Percentiles rank a stretch among this genome's conserved stretches.
phyloP scores from a whole-genome alignment of 2,329 filamentous ascomycete species.

The Trichophyton equinum region DNA sequence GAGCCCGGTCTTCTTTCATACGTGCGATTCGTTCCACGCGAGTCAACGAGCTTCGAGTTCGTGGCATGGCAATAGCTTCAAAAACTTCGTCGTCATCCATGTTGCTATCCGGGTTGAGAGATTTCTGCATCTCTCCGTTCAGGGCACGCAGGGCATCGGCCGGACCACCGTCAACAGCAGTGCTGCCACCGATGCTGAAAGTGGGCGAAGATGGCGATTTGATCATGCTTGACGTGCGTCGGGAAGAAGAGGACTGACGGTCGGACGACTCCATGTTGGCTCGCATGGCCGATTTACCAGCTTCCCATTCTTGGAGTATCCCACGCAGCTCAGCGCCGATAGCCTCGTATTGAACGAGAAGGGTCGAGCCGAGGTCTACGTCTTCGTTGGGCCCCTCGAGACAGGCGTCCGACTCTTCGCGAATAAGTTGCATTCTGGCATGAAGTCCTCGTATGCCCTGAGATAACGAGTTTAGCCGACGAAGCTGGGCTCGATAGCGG shows the following conservation, averaged over 20 bases:
- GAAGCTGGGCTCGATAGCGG: slow-evolving; percentile 71
- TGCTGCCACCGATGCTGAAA: slow-evolving; percentile 34
- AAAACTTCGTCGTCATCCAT: slow-evolving; percentile 64
- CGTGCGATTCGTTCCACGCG: slow-evolving; percentile 77
- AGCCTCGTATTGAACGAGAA: slow-evolving; percentile 86
- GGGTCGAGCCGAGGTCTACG: slow-evolving; percentile 60
- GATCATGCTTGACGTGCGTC: slow-evolving; percentile 34
- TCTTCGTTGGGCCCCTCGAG: slow-evolving; percentile 57
- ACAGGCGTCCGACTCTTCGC: slow-evolving; percentile 74
- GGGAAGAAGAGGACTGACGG: slow-evolving; percentile 13
- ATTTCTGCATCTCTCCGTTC: slow-evolving; percentile 51
- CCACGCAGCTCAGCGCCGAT: slow-evolving; percentile 77
- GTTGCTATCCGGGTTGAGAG: slow-evolving; percentile 20
- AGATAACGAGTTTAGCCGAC: slow-evolving; percentile 76
- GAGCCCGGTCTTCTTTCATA: slow-evolving; percentile 75
- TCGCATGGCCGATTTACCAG: slow-evolving; percentile 70
- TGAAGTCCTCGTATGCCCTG: slow-evolving; percentile 84
- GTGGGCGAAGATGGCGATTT: slow-evolving; percentile 34
- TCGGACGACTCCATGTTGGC: slow-evolving; percentile 58
- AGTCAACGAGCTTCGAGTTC: slow-evolving; percentile 57
- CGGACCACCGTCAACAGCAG: slow-evolving; percentile 44
- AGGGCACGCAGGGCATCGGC: slow-evolving; percentile 64
- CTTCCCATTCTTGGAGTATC: slow-evolving; percentile 73
- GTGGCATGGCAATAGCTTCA: slow-evolving; percentile 71
- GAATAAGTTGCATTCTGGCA: slow-evolving; percentile 82